Conservation (phyloP, 345 rosid species). For the Orychophragmus violaceus region DNA sequence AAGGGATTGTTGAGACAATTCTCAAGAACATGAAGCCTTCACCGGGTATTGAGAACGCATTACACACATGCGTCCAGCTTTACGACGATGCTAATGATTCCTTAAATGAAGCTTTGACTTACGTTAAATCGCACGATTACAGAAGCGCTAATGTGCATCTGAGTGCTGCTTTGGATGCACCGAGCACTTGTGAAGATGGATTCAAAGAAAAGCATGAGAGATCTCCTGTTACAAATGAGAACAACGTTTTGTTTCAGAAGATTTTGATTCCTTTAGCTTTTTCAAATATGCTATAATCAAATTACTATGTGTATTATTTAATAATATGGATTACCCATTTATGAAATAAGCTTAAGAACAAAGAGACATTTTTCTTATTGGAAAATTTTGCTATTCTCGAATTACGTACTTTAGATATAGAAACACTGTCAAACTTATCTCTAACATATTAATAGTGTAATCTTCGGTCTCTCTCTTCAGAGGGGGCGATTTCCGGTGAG, state of each 20-base stretch:
- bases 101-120: neutral
- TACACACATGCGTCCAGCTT: constrained; percentile 37
- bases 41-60: neutral
- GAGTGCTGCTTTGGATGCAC: neutral
- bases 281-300: constrained; percentile 26
- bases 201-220: neutral
- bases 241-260: constrained; percentile 28
- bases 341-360: neutral
- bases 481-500: too few relatives aligned
- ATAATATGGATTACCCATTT: neutral
- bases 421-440: too few relatives aligned
- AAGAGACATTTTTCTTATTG: neutral
- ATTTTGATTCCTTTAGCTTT: constrained; percentile 38
- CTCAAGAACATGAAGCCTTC: neutral
- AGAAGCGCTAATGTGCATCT: neutral
- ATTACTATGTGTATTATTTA: neutral
- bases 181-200: neutral
- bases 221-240: constrained; percentile 32
- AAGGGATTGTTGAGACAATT: constrained; percentile 16
- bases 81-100: constrained; percentile 23
- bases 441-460: too few relatives aligned
- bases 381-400: neutral
- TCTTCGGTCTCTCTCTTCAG: too few relatives aligned
- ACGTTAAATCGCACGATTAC: neutral
- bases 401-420: too few relatives aligned